Evolutionary conservation across 345 rosid species (phyloP), one percentile per base, ranked within the genome.

Genomic region (Salix purpurea): DNA sequence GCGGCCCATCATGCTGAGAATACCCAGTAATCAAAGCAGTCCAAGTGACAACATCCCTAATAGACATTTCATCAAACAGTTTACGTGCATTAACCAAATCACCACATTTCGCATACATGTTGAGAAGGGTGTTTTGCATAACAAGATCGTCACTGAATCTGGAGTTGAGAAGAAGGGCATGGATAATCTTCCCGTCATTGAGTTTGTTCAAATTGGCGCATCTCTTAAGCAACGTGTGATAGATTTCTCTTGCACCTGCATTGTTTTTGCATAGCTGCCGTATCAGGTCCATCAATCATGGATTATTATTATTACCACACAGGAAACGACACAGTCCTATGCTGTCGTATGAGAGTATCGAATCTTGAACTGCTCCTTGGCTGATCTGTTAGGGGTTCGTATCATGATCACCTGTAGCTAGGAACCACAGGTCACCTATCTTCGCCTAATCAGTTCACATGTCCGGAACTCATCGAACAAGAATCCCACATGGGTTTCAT

Each of bases 1-100:
- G 69, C 24, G 91, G 78, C 44, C 61, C 82, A 46, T 60, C 81
- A 71, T 78, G 78, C 73, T 91, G 92, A 13, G 92, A 86, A 72
- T 83, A 91, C 67, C 90, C 95, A 18, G 87, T 80, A 44, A 90
- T 89, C 83, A 91, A 76, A 4, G 86, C 83, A 21, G 91, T 91
- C 95, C 92, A 91, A 54, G 88, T 77, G 24, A 87, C 88, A 36
- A 86, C 79, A 70, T 88, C 90, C 67, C 67, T 86, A 0, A 67
- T 70, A 39, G 81, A 79, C 90, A 91, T 89, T 84, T 82, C 79
- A 13, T 88, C 92, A 60, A 89, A 88, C 84, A 89, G 36, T 13
- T 80, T 77, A 15, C 85, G 86, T 19, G 91, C 94, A 6, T 84
- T 85, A 0, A 62, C 87, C 72, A 89, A 62, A 76, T 81, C 72